These are phyloP conservation scores for Citrus cavaleriei DNA, from an alignment of 345 rosid species.

Conservation along the genomic window DNA sequence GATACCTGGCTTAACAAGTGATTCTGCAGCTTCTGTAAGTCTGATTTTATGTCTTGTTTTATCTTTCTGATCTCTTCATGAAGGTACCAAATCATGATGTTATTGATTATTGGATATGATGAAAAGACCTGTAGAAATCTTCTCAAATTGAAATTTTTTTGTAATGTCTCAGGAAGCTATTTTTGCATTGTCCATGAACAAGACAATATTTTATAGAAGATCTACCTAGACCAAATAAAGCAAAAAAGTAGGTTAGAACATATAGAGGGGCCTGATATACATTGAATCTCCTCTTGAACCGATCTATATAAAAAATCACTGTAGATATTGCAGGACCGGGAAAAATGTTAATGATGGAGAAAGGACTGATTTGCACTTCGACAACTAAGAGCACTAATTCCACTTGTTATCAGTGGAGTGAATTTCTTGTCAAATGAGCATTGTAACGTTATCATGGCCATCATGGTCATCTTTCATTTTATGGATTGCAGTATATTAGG, in stretches of 20 bases:
- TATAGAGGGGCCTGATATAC: not conserved
- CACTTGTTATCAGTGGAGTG: not conserved
- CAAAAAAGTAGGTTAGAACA: not conserved
- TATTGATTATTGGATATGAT: not conserved
- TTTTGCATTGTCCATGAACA: not conserved
- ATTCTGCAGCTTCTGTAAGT: slow-evolving; percentile 67
- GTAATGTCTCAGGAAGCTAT: not conserved
- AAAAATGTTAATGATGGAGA: not conserved
- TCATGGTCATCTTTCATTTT: not conserved
- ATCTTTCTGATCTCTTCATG: not conserved
- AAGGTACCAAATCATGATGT: not conserved
- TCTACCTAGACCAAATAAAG: not conserved
- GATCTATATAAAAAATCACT: not conserved
- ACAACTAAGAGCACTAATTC: not conserved
- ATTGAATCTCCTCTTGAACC: not conserved
- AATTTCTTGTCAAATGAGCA: not conserved
- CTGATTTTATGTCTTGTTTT: not conserved
- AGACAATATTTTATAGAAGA: not conserved
- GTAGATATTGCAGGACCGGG: not conserved
- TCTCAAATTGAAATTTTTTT: not conserved
- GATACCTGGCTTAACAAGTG: slow-evolving; percentile 74
- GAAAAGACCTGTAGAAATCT: not conserved
- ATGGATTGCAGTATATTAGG: slow-evolving; percentile 63
- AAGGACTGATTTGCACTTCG: not conserved
- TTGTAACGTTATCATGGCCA: not conserved